Evolutionary conservation across 139 green algal species (phyloP), one percentile per base, ranked within the genome.

Genomic region (Chlorella vulgaris): DNA sequence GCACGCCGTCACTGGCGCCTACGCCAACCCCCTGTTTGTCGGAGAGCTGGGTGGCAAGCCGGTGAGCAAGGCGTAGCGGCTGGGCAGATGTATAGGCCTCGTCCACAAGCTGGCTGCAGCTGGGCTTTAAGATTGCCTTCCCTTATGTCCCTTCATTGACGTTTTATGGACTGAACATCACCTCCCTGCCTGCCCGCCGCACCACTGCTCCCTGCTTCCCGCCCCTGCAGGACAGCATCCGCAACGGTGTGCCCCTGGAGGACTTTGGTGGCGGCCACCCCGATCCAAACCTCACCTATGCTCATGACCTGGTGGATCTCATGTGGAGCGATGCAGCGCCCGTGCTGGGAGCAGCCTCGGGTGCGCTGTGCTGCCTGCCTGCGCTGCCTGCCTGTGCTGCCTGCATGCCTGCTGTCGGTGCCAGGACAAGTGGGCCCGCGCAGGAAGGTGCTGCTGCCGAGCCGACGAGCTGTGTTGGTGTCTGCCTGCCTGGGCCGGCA

Each of bases 211-310:
- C n/a, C 15, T 58, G 47, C 10, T 58, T 15, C 10, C 47, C 18
- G 18, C 36, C 5, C 1, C 29, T 28, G 29, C 71, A 78, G 71
- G 71, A 78, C 8, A 39, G 24, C 21, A 87, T 95, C 63, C 87
- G 85, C 76, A 92, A 94, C 76, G 89, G 80, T 76, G 74, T 84
- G 36, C 93, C 92, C 33, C 89, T 93, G 82, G 89, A 95, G 66
- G 94, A 98, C 90, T 99, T 99, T 91, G 94, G 91, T 38, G 94
- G 93, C 50, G 97, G 97, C 50, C 97, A 99, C 90, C 97, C 97
- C 21, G 97, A 99, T 90, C 97, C 97, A 78, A 99, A 99, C 89
- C 92, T 99, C 40, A 99, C 97, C 19, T 99, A 99, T 78, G 96
- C 97, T 19, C 90, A 98, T 62, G 96, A 99, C 76, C 92, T 99